Conservation (phyloP, 441 rosid species). For the Populus hybrid region DNA sequence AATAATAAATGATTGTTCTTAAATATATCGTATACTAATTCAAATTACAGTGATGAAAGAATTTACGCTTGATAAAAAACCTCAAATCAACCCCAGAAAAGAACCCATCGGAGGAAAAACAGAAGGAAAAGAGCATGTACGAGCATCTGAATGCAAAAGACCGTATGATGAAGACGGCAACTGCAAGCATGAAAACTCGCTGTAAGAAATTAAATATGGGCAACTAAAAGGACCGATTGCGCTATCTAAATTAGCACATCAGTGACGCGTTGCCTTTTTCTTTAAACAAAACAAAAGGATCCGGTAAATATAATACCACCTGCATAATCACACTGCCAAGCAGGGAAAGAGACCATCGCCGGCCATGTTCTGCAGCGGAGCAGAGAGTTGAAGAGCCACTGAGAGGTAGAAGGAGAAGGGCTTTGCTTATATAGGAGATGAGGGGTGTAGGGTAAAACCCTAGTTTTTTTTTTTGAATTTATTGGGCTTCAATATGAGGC, state of each 20-base stretch:
- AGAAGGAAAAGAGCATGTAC: not conserved
- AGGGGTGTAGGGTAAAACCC: not conserved
- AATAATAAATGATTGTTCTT: no score
- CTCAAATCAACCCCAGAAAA: not conserved
- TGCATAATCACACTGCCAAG: not conserved
- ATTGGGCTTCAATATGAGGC: not conserved
- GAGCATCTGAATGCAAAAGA: conserved; percentile 34
- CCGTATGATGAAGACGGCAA: conserved; percentile 2
- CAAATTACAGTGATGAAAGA: not conserved
- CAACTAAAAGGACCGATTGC: conserved; percentile 48
- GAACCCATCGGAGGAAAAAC: no score
- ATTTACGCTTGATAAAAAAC: not conserved
- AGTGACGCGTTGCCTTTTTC: conserved; percentile 38
- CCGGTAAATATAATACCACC: not conserved
- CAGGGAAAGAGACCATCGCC: not conserved
- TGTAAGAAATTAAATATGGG: conserved; percentile 18
- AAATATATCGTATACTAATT: no score
- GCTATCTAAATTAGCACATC: conserved; percentile 31
- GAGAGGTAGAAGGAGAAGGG: not conserved
- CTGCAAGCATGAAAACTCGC: conserved; percentile 31
- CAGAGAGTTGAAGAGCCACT: not conserved
- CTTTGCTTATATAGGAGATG: not conserved
- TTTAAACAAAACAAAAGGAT: not conserved
- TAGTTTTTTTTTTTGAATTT: no score
- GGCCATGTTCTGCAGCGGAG: not conserved